These are phyloP conservation scores for Castanopsis chinensis DNA, from an alignment of 306 rosid species.

Conservation along the genomic window DNA sequence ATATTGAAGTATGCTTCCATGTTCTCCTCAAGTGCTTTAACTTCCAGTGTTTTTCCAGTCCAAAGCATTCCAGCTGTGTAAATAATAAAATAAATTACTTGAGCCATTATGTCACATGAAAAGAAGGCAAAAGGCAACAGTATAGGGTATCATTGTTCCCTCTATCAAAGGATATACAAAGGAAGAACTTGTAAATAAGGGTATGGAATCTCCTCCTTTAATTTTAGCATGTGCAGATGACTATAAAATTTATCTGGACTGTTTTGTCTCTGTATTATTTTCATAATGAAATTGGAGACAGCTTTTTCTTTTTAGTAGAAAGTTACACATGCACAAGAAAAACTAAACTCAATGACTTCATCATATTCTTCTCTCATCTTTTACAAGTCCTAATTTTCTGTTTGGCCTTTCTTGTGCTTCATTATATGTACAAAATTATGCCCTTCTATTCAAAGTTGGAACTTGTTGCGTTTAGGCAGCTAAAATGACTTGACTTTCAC, in stretches of 20 bases:
- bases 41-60: slow-evolving; percentile 60
- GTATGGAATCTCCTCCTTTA: background rate
- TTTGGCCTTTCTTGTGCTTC: background rate
- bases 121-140: background rate
- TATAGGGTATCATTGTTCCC: background rate
- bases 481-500: background rate
- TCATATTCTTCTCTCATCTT: background rate
- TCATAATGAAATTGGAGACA: background rate
- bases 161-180: background rate
- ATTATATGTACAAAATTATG: background rate
- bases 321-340: no score
- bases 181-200: background rate
- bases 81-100: slow-evolving; percentile 6
- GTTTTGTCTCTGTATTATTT: background rate
- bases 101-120: background rate
- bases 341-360: no score
- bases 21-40: slow-evolving; percentile 65
- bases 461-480: background rate
- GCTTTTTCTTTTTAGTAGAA: no score
- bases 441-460: background rate
- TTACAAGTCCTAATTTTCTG: background rate
- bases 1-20: slow-evolving; percentile 72
- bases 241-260: background rate
- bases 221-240: background rate
- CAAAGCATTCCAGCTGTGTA: slow-evolving; percentile 90